Percentiles rank a stretch among this genome's conserved stretches.
These are phyloP conservation scores for Suhomyces maxii DNA, from an alignment of 1,139 yeast genomes.

Conservation along the genomic window DNA sequence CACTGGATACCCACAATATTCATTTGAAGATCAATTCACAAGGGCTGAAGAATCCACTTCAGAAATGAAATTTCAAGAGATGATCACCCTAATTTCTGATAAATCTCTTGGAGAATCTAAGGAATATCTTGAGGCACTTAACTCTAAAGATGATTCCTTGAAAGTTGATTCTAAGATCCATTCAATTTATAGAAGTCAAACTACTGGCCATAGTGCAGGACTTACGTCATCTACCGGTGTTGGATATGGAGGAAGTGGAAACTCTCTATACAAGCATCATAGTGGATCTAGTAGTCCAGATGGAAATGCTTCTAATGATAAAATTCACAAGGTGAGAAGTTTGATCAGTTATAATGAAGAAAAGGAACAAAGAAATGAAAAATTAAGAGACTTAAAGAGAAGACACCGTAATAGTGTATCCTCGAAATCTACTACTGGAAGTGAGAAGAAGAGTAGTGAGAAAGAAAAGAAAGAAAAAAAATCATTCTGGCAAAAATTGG, in stretches of 20 bases:
- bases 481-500: slow-evolving; percentile 35
- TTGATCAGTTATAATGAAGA: slow-evolving; percentile 31
- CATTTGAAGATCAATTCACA: slow-evolving; percentile 7
- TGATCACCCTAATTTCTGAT: slow-evolving; percentile 32
- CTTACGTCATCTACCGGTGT: slow-evolving; percentile 1
- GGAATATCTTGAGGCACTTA: slow-evolving; percentile 23
- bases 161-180: slow-evolving; percentile 31
- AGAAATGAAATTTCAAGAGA: slow-evolving; percentile 20
- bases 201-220: slow-evolving; percentile 12
- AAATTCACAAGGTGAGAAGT: slow-evolving; percentile 44
- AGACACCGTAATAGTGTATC: slow-evolving; percentile 11
- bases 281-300: slow-evolving; percentile 10
- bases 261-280: slow-evolving; percentile 8
- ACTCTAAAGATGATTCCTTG: slow-evolving; percentile 23
- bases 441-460: slow-evolving; percentile 13
- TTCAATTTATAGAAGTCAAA: slow-evolving; percentile 32
- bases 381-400: slow-evolving; percentile 19
- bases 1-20: slow-evolving; percentile 9
- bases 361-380: slow-evolving; percentile 27
- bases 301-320: slow-evolving; percentile 11
- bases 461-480: slow-evolving; percentile 21
- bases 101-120: slow-evolving; percentile 28
- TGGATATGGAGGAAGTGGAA: slow-evolving; percentile 2
- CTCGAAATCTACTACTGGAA: slow-evolving; percentile 13
- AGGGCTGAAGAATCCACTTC: slow-evolving; percentile 2